These are phyloP conservation scores for Cladophialophora bantiana DNA, from an alignment of 2,329 filamentous ascomycete genomes.

Conservation along the genomic window DNA sequence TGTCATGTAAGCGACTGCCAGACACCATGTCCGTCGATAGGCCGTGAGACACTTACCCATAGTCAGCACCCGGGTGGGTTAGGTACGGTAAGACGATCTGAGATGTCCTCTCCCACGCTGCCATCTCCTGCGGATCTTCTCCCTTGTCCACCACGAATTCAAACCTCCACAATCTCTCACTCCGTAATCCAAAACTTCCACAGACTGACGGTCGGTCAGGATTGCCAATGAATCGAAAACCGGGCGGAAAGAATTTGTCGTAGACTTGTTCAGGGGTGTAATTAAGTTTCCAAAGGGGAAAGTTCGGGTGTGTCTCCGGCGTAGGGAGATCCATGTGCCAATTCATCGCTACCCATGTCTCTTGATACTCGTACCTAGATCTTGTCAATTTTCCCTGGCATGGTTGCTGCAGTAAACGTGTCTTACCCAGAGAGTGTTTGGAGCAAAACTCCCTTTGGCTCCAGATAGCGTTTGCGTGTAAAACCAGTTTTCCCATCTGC, in stretches of 20 bases:
- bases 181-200: conserved; percentile 53
- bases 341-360: conserved; percentile 59
- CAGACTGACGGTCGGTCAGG: conserved; percentile 53
- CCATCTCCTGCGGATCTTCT: conserved; percentile 45
- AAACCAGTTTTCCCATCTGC: conserved; percentile 59
- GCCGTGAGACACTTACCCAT: conserved; percentile 32
- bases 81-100: conserved; percentile 45
- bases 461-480: conserved; percentile 56
- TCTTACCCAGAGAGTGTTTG: conserved; percentile 40
- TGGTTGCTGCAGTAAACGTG: not conserved
- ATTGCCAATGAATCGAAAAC: conserved; percentile 56
- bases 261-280: conserved; percentile 57
- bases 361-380: conserved; percentile 36
- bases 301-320: conserved; percentile 55
- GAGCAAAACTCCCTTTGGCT: conserved; percentile 50
- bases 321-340: conserved; percentile 54
- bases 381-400: conserved; percentile 4
- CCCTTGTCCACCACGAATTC: conserved; percentile 47
- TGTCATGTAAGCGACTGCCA: not conserved
- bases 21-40: not conserved
- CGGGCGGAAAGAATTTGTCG: conserved; percentile 55
- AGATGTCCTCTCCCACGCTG: conserved; percentile 42
- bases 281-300: conserved; percentile 57
- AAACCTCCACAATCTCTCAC: conserved; percentile 54
- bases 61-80: conserved; percentile 39